Conservation (phyloP, 2,329 filamentous ascomycete genomes). For the Akanthomyces uredinophilus region DNA sequence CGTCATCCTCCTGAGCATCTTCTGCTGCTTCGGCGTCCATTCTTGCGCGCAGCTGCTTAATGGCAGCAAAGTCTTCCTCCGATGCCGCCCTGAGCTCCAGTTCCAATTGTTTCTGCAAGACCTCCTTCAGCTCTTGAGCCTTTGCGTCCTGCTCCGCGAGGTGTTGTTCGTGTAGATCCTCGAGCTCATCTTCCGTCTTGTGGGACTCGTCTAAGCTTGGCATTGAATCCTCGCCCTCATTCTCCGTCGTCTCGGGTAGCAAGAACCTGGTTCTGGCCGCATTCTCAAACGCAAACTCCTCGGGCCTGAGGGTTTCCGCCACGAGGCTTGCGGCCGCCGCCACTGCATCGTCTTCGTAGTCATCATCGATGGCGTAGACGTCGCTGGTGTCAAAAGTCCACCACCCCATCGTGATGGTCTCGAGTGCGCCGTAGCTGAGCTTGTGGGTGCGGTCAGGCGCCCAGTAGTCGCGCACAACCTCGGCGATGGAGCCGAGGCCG, state of each 20-base stretch:
- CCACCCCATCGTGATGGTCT: constrained; percentile 3
- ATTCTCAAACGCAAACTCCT: constrained; percentile 1
- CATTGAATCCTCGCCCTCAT: background rate
- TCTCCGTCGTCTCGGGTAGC: background rate
- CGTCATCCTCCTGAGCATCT: background rate
- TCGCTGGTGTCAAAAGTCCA: constrained; percentile 9
- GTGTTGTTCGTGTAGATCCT: background rate
- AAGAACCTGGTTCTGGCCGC: background rate
- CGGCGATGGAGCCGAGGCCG: constrained; percentile 1
- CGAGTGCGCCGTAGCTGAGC: constrained; percentile 2
- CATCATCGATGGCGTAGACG: background rate
- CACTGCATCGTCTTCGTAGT: background rate
- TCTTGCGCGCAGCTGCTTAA: background rate
- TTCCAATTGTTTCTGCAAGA: background rate
- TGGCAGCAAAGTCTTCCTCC: background rate
- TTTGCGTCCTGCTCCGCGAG: background rate
- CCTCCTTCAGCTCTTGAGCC: background rate
- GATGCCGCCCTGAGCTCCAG: background rate
- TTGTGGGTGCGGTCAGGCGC: constrained; percentile 6
- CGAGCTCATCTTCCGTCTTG: background rate
- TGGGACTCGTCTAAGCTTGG: background rate
- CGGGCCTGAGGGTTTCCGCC: background rate
- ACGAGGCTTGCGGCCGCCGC: background rate
- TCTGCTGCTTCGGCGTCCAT: background rate
- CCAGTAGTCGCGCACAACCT: constrained; percentile 1